These are phyloP conservation scores for Carex pumila DNA, from an alignment of 176 grass and related monocot genomes.

Conservation along the genomic window DNA sequence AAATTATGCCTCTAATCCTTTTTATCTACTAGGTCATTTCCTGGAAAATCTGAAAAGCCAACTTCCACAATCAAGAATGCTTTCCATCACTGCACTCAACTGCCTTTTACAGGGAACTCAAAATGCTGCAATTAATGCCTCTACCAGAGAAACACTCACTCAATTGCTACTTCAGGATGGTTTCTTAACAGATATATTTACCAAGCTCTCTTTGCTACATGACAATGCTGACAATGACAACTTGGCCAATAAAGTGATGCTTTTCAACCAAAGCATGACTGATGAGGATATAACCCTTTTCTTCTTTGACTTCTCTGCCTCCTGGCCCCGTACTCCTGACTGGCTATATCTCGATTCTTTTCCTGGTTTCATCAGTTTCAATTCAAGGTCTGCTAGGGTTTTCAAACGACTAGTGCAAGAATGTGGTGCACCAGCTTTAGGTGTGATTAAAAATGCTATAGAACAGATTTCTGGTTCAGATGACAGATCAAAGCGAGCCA, in stretches of 20 bases:
- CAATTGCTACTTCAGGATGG: conserved; percentile 3
- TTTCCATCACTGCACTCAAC: conserved; percentile 16
- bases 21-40: conserved; percentile 5
- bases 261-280: conserved; percentile 11
- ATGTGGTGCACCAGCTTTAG: conserved; percentile 61
- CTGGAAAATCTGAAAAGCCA: conserved; percentile 20
- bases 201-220: neutral
- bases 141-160: conserved; percentile 7
- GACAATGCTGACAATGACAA: conserved; percentile 6
- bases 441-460: conserved; percentile 50
- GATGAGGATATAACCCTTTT: conserved; percentile 16
- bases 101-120: conserved; percentile 1
- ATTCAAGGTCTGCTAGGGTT: conserved; percentile 83
- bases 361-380: conserved; percentile 36
- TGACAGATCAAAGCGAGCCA: conserved; percentile 82
- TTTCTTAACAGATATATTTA: conserved; percentile 5
- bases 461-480: conserved; percentile 69
- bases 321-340: conserved; percentile 8
- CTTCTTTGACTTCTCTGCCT: conserved; percentile 14
- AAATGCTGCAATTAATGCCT: conserved; percentile 12
- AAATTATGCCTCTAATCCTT: neutral
- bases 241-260: neutral
- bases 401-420: conserved; percentile 89
- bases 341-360: conserved; percentile 9
- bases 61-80: conserved; percentile 20